These are phyloP conservation scores for Monosporascus sp. DNA, from an alignment of 2,329 filamentous ascomycete genomes.

Conservation along the genomic window DNA sequence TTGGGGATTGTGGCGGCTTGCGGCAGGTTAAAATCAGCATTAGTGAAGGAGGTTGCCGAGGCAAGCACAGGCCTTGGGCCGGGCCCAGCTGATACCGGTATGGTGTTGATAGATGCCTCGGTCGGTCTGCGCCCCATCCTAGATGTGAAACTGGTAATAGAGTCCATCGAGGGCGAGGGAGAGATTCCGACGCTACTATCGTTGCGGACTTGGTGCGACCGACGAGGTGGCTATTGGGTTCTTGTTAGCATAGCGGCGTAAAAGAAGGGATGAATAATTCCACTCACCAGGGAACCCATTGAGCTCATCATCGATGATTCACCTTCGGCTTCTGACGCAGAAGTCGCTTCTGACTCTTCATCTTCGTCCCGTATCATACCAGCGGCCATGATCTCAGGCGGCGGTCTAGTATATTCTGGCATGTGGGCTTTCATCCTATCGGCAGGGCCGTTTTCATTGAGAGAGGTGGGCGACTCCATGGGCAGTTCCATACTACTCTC, in stretches of 20 bases:
- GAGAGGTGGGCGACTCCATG: constrained; percentile 78
- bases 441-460: constrained; percentile 76
- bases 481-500: constrained; percentile 93
- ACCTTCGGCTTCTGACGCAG: constrained; percentile 80
- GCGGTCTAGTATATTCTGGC: constrained; percentile 83
- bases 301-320: constrained; percentile 67
- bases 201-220: constrained; percentile 55
- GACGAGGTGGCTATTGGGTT: constrained; percentile 42
- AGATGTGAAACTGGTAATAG: constrained; percentile 66
- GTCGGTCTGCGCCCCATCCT: constrained; percentile 53
- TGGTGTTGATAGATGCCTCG: constrained; percentile 38
- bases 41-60: constrained; percentile 59
- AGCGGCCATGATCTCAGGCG: constrained; percentile 84
- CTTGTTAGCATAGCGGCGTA: constrained; percentile 13
- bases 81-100: constrained; percentile 31
- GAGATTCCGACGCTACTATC: constrained; percentile 61
- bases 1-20: constrained; percentile 61
- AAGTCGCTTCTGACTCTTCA: constrained; percentile 77
- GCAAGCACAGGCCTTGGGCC: constrained; percentile 45
- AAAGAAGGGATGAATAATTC: constrained; percentile 1
- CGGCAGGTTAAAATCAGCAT: constrained; percentile 51
- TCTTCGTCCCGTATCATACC: constrained; percentile 81
- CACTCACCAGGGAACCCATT: constrained; percentile 61
- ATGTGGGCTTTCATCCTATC: constrained; percentile 86
- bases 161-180: constrained; percentile 87